Conservation (phyloP, 805 yeast species). For the Komagataella ulmi region DNA sequence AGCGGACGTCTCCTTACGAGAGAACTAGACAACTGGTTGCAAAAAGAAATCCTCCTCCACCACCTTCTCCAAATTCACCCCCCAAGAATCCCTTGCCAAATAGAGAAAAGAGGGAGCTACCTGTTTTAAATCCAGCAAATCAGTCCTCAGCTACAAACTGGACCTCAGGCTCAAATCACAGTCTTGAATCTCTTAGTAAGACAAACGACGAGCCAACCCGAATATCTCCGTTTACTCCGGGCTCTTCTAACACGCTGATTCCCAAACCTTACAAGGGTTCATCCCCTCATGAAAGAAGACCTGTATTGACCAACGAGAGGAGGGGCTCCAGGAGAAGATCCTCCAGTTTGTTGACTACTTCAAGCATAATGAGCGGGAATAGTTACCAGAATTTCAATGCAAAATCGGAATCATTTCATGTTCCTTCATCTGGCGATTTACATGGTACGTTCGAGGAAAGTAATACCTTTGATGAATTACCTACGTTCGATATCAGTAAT, state of each 20-base stretch:
- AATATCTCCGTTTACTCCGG: conserved; percentile 26
- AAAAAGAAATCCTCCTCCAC: conserved; percentile 58
- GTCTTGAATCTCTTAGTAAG: conserved; percentile 1
- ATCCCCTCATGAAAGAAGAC: not conserved
- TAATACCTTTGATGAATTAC: not conserved
- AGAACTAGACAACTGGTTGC: conserved; percentile 48
- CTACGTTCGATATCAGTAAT: not conserved
- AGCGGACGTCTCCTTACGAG: conserved; percentile 63
- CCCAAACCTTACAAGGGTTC: conserved; percentile 28
- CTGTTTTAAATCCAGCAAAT: not conserved
- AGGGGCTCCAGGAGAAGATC: not conserved
- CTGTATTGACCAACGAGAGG: not conserved
- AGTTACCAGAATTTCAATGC: not conserved
- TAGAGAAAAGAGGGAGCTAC: conserved; percentile 12
- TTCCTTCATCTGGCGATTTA: not conserved
- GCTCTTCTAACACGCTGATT: conserved; percentile 24
- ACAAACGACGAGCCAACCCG: conserved; percentile 5
- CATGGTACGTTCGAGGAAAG: not conserved
- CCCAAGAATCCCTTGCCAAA: not conserved
- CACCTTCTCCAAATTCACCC: conserved; percentile 24
- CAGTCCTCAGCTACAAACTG: not conserved
- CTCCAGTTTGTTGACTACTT: not conserved
- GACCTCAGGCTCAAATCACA: not conserved
- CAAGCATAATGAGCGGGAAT: not conserved
- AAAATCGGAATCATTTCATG: not conserved